Percentiles rank a stretch among this genome's conserved stretches.
phyloP scores from a whole-genome alignment of 1,284 basidiomycete species.

The Neolentinus lepideus region DNA sequence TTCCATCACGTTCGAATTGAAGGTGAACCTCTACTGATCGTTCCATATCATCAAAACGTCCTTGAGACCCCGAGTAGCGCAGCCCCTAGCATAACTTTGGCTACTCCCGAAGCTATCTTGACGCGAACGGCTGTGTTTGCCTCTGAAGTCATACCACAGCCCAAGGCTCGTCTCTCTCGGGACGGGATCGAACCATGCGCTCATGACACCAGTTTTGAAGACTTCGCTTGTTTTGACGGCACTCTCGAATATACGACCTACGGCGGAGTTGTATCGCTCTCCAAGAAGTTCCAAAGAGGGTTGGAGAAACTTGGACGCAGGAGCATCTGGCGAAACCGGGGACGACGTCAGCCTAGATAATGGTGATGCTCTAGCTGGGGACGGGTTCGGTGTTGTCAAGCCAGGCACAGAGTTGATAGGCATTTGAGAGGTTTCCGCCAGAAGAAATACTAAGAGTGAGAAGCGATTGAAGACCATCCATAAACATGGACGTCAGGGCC shows the following conservation, averaged over 20 bases:
- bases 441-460: background rate
- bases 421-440: no score
- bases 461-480: background rate
- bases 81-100: background rate
- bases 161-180: conserved; percentile 7
- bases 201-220: conserved; percentile 20
- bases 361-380: background rate
- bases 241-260: conserved; percentile 22
- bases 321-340: background rate
- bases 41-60: background rate
- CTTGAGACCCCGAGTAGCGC: background rate
- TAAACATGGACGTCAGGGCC: background rate
- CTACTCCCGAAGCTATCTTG: background rate
- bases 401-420: background rate
- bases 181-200: conserved; percentile 24
- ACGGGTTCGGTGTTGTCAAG: background rate
- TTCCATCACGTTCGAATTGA: background rate
- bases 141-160: background rate
- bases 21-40: background rate
- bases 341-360: background rate
- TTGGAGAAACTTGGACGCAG: background rate
- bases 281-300: conserved; percentile 1
- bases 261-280: conserved; percentile 13
- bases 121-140: background rate
- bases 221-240: conserved; percentile 18